Evolutionary conservation across 1,139 yeast genomes (phyloP).

Genomic region (Scheffersomyces segobiensis): DNA sequence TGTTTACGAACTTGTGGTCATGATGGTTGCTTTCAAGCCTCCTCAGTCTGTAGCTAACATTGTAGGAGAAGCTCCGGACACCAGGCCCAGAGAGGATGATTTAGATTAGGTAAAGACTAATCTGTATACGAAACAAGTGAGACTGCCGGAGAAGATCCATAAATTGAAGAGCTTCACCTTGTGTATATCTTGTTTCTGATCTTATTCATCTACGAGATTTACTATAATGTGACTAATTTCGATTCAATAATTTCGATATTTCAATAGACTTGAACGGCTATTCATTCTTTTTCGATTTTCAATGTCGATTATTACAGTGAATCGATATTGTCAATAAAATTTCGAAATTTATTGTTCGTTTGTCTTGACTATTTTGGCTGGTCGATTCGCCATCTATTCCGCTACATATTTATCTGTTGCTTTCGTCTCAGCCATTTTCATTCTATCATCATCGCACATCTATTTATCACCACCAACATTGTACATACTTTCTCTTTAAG

Average conservation of each 20-base stretch:
- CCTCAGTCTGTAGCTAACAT: slow-evolving; percentile 78
- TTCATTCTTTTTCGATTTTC: not conserved
- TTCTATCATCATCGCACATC: not conserved
- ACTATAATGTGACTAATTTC: not conserved
- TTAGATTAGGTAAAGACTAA: slow-evolving; percentile 28
- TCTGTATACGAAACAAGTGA: not conserved
- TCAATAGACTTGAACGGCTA: not conserved
- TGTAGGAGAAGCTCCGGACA: slow-evolving; percentile 37
- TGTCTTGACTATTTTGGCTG: not conserved
- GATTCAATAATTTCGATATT: not conserved
- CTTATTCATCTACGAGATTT: not conserved
- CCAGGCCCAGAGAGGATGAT: slow-evolving; percentile 37
- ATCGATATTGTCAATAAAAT: not conserved
- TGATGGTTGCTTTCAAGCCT: slow-evolving; percentile 88
- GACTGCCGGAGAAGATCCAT: not conserved
- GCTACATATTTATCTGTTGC: not conserved
- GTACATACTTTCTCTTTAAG: not conserved
- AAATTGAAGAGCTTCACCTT: not conserved
- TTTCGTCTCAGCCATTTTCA: not conserved
- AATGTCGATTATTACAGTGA: not conserved
- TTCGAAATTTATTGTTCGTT: not conserved
- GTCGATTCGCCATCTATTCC: not conserved
- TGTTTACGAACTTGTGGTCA: slow-evolving; percentile 77
- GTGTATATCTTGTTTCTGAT: not conserved
- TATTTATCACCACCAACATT: not conserved